Evolutionary conservation across 1,284 basidiomycete species (phyloP).

Genomic region (Hortiboletus rubellus): DNA sequence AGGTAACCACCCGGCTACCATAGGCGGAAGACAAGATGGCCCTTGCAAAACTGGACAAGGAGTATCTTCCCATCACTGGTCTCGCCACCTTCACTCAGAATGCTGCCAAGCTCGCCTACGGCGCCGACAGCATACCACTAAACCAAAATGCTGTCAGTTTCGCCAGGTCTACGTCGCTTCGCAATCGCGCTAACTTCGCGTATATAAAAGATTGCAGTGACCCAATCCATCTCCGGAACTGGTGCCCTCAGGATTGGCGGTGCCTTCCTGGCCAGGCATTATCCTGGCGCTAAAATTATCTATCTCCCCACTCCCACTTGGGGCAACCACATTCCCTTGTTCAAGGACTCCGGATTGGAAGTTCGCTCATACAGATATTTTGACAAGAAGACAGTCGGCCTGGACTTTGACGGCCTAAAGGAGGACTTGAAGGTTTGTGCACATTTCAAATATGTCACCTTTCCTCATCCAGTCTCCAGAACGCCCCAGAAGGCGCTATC

Average conservation of each 20-base stretch:
- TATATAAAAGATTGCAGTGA: slow-evolving; percentile 74
- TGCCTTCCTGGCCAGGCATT: slow-evolving; percentile 90
- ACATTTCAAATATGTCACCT: neutral
- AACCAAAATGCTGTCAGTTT: slow-evolving; percentile 71
- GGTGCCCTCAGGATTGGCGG: slow-evolving; percentile 97
- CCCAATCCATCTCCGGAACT: slow-evolving; percentile 97
- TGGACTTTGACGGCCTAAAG: slow-evolving; percentile 93
- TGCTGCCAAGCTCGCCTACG: slow-evolving; percentile 92
- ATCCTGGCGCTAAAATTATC: slow-evolving; percentile 85
- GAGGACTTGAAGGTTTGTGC: slow-evolving; percentile 76
- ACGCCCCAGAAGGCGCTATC: slow-evolving; percentile 75
- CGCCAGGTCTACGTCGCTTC: slow-evolving; percentile 1
- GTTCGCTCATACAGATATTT: slow-evolving; percentile 95
- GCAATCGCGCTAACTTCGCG: neutral
- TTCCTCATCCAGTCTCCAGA: slow-evolving; percentile 42
- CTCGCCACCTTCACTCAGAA: slow-evolving; percentile 86
- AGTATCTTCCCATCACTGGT: slow-evolving; percentile 97
- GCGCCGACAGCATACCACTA: slow-evolving; percentile 76
- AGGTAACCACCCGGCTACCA: slow-evolving; percentile 13
- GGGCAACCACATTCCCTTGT: slow-evolving; percentile 94
- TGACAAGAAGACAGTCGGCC: slow-evolving; percentile 89
- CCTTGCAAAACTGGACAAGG: slow-evolving; percentile 83
- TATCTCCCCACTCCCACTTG: slow-evolving; percentile 95
- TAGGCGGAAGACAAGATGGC: slow-evolving; percentile 83
- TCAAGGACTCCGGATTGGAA: slow-evolving; percentile 91